Evolutionary conservation across 495 filamentous ascomycete genomes (phyloP).

Genomic region (Hypoxylon lienhwacheense): DNA sequence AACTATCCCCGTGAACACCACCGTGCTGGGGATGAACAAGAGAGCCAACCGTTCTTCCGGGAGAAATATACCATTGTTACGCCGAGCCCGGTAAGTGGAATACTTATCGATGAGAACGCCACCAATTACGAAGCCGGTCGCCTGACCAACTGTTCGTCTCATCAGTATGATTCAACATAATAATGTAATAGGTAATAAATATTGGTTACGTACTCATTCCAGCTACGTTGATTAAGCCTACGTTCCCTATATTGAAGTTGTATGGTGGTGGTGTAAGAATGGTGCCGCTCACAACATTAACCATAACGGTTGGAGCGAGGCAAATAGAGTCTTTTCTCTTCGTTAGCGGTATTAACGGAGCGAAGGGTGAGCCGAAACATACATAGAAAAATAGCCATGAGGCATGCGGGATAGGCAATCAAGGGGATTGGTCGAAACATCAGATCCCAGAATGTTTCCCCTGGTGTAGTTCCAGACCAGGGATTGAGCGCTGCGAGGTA

Average conservation of each 20-base stretch:
- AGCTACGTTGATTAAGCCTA: constrained; percentile 12
- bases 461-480: constrained; percentile 4
- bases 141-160: constrained; percentile 1
- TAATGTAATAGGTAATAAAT: not conserved
- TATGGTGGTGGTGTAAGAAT: constrained; percentile 12
- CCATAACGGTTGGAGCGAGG: constrained; percentile 17
- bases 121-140: constrained; percentile 4
- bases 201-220: constrained; percentile 1
- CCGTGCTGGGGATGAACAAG: constrained; percentile 6
- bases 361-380: not conserved
- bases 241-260: constrained; percentile 10
- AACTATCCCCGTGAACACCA: constrained; percentile 10
- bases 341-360: not conserved
- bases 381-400: constrained; percentile 10
- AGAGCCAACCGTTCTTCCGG: constrained; percentile 10
- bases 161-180: not conserved
- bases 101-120: constrained; percentile 11
- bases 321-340: constrained; percentile 4
- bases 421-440: constrained; percentile 11
- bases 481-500: constrained; percentile 5
- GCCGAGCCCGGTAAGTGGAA: constrained; percentile 6
- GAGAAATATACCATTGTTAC: constrained; percentile 13
- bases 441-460: constrained; percentile 2
- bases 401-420: constrained; percentile 11
- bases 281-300: constrained; percentile 6